Conservation (phyloP, 2,329 filamentous ascomycete species). For the Exophiala spinifera region DNA sequence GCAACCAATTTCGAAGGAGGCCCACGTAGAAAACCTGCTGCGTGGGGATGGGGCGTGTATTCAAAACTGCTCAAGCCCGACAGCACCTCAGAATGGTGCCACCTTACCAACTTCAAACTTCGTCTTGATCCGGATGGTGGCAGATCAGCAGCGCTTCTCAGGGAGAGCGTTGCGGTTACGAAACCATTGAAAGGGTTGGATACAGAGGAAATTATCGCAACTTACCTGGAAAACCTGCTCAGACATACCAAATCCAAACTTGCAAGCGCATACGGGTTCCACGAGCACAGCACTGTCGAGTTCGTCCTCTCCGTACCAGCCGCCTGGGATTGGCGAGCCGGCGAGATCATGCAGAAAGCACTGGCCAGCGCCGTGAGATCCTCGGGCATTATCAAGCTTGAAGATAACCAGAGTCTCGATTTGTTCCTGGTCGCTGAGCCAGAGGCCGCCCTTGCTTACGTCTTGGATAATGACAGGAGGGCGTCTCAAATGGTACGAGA, state of each 20-base stretch:
- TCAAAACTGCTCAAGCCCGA: neutral
- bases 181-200: neutral
- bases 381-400: conserved; percentile 85
- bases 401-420: conserved; percentile 90
- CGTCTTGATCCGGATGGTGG: neutral
- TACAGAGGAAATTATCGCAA: conserved; percentile 85
- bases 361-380: conserved; percentile 50
- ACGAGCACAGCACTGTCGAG: neutral
- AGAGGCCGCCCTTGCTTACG: conserved; percentile 19
- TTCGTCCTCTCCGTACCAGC: conserved; percentile 63
- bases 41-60: conserved; percentile 10
- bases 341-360: conserved; percentile 8
- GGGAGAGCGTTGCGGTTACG: neutral
- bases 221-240: conserved; percentile 91
- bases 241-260: neutral
- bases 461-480: conserved; percentile 64
- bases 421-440: conserved; percentile 24
- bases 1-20: neutral
- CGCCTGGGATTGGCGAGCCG: conserved; percentile 66
- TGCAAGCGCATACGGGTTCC: neutral
- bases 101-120: conserved; percentile 7
- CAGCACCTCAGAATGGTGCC: neutral
- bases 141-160: neutral
- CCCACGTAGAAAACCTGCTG: neutral
- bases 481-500: conserved; percentile 50